Percentiles rank a stretch among this genome's conserved stretches.
Conservation (phyloP, 2,329 filamentous ascomycete species). For the Huntiella omanensis region DNA sequence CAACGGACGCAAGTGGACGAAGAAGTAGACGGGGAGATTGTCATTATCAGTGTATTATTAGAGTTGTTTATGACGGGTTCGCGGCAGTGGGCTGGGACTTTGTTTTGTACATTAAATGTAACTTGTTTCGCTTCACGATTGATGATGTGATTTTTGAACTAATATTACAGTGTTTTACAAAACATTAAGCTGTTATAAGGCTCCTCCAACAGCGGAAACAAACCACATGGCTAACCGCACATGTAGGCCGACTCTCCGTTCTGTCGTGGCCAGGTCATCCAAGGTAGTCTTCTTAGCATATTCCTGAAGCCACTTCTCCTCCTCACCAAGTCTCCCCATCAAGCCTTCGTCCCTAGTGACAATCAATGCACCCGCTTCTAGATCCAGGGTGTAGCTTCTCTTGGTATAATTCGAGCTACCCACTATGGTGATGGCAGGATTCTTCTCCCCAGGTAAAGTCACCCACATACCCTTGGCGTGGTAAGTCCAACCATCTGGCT, state of each 20-base stretch:
- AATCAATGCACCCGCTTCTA: conserved; percentile 76
- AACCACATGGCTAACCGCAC: conserved; percentile 90
- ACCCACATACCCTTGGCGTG: conserved; percentile 95
- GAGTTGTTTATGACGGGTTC: neutral
- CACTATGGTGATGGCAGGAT: conserved; percentile 63
- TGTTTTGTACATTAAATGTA: conserved; percentile 11
- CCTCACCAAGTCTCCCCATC: conserved; percentile 54
- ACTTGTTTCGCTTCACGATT: conserved; percentile 1
- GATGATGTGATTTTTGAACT: neutral
- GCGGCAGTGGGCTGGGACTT: neutral
- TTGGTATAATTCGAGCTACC: conserved; percentile 95
- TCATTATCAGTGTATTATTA: neutral
- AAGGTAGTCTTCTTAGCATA: conserved; percentile 49
- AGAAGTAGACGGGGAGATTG: conserved; percentile 14
- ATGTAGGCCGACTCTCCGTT: conserved; percentile 68
- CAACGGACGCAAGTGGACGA: conserved; percentile 24
- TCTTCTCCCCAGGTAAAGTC: conserved; percentile 43
- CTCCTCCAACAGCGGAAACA: conserved; percentile 67
- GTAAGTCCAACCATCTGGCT: conserved; percentile 84
- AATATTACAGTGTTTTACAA: neutral
- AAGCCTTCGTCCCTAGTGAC: conserved; percentile 60
- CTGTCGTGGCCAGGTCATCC: conserved; percentile 62
- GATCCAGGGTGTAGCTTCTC: conserved; percentile 75
- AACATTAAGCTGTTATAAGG: conserved; percentile 34
- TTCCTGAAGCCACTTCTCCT: conserved; percentile 63